Evolutionary conservation across 768 basidiomycete genomes (phyloP).

Genomic region (Bullera alba): DNA sequence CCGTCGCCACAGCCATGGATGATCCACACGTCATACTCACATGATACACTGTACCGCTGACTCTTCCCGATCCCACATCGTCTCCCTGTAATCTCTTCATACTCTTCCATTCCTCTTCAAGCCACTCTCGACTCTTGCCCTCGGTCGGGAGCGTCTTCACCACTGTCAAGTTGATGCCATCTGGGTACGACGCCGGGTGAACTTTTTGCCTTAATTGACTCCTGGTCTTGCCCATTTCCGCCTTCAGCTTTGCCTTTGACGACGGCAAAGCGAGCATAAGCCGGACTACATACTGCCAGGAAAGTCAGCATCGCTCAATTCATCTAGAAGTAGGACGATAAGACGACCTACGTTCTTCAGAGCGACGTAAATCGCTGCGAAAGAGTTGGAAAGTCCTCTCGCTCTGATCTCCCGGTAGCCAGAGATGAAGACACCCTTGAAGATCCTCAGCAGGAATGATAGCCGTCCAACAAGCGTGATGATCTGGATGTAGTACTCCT

Average conservation of each 20-base stretch:
- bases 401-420: conserved; percentile 37
- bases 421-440: conserved; percentile 16
- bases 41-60: conserved; percentile 45
- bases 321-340: not conserved
- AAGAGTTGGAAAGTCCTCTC: conserved; percentile 21
- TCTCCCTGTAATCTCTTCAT: conserved; percentile 37
- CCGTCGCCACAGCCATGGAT: not conserved
- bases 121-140: conserved; percentile 34
- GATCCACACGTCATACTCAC: conserved; percentile 17
- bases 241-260: conserved; percentile 21
- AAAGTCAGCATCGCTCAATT: not conserved
- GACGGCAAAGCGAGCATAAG: conserved; percentile 39
- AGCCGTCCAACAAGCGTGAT: not conserved
- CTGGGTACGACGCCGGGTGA: conserved; percentile 27
- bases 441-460: not conserved
- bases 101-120: conserved; percentile 36
- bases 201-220: conserved; percentile 30
- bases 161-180: conserved; percentile 20
- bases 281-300: conserved; percentile 14
- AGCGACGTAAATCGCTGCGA: conserved; percentile 7
- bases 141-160: conserved; percentile 27
- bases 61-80: conserved; percentile 36
- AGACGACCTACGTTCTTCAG: conserved; percentile 27
- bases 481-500: not conserved
- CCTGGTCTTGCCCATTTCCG: conserved; percentile 30